Percentiles rank a stretch among this genome's conserved stretches.
Evolutionary conservation across 2,329 filamentous ascomycete genomes (phyloP).

Genomic region (Verticillium dahliae): DNA sequence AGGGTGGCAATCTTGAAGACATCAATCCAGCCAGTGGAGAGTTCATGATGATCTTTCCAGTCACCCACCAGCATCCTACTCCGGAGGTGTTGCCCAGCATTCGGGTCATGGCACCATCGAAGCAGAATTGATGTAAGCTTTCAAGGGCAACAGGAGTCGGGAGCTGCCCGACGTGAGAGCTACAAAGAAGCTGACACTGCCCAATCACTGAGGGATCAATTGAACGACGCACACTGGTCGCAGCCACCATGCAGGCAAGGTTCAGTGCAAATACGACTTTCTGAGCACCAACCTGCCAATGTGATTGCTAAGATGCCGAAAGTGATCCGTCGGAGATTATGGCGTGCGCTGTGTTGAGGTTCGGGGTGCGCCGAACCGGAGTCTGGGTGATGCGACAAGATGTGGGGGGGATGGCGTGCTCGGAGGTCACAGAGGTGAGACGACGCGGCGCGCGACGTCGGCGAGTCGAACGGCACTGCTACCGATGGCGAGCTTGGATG

Average conservation of each 20-base stretch:
- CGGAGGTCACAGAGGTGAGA: not conserved
- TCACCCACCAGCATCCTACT: not conserved
- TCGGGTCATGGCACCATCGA: not conserved
- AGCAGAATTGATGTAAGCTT: not conserved
- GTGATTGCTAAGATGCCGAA: not conserved
- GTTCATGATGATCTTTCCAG: not conserved
- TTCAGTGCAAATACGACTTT: not conserved
- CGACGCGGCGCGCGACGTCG: not conserved
- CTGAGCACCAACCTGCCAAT: not conserved
- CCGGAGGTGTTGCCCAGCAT: not conserved
- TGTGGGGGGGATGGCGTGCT: slow-evolving; percentile 13
- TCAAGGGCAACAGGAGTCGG: not conserved
- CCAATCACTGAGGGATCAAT: not conserved
- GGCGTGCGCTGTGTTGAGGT: not conserved
- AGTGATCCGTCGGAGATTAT: not conserved
- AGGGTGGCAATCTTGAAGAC: not conserved
- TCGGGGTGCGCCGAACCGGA: not conserved
- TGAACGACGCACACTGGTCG: no score
- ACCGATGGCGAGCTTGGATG: not conserved
- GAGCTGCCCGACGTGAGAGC: not conserved
- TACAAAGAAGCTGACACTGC: not conserved
- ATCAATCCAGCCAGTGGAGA: not conserved
- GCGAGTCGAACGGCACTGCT: not conserved
- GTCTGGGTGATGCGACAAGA: slow-evolving; percentile 8
- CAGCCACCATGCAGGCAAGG: not conserved